Evolutionary conservation across 164 flowering plant genomes (phyloP).

Genomic region (Akebia trifoliata): DNA sequence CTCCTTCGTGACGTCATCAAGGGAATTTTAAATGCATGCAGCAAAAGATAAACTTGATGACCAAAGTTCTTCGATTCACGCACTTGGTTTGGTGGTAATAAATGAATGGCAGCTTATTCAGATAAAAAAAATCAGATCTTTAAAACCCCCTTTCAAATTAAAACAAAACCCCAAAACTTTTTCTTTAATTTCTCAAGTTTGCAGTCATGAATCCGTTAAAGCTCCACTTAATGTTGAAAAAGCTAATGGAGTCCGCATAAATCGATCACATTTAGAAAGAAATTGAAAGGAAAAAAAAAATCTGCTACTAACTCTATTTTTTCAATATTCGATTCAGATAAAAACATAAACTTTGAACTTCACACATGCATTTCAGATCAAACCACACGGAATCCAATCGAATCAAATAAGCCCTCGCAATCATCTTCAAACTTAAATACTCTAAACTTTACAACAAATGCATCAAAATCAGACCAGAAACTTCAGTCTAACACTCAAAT

Average conservation of each 20-base stretch:
- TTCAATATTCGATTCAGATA: too few species aligned
- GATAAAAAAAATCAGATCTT: background rate
- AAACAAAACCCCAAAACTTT: background rate
- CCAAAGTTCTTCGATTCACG: constrained; percentile 23
- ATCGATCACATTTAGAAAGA: background rate
- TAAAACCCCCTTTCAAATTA: constrained; percentile 4
- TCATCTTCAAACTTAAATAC: too few species aligned
- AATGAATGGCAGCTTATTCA: too few species aligned
- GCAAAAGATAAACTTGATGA: too few species aligned
- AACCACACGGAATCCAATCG: background rate
- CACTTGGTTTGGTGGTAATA: constrained; percentile 25
- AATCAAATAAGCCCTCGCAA: background rate
- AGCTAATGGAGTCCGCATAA: background rate
- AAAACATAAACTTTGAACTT: too few species aligned
- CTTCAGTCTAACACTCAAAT: background rate
- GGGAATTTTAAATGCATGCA: background rate
- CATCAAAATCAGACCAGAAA: background rate
- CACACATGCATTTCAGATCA: background rate
- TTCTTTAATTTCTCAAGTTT: background rate
- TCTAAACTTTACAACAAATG: too few species aligned
- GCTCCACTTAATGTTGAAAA: background rate
- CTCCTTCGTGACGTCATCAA: too few species aligned
- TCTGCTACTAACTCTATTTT: too few species aligned
- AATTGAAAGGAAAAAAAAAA: background rate
- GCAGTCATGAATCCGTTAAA: background rate